Evolutionary conservation across 2,329 filamentous ascomycete species (phyloP).

Genomic region (Aspergillus ochraceus): DNA sequence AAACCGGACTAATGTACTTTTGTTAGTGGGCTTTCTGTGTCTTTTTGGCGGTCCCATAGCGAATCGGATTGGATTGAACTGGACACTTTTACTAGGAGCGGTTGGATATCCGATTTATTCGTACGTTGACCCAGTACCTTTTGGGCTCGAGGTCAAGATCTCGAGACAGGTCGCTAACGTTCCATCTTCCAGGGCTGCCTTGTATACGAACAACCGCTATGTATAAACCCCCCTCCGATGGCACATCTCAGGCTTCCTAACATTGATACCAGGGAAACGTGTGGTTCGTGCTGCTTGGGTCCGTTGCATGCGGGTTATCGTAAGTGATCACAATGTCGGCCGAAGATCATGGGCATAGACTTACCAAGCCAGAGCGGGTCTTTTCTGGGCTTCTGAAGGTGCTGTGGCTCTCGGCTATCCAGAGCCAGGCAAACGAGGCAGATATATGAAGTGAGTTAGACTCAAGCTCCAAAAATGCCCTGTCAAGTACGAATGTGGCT

Average conservation of each 20-base stretch:
- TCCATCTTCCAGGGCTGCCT: constrained; percentile 33
- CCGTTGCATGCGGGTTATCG: constrained; percentile 50
- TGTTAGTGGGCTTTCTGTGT: constrained; percentile 45
- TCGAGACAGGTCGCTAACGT: neutral
- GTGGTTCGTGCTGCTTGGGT: constrained; percentile 54
- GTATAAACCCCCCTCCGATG: constrained; percentile 7
- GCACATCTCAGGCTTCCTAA: constrained; percentile 1
- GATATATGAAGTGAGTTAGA: constrained; percentile 42
- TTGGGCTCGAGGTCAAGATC: neutral
- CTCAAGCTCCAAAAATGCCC: too few species aligned
- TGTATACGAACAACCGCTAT: constrained; percentile 45
- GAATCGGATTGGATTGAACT: constrained; percentile 50
- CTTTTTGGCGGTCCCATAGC: constrained; percentile 51
- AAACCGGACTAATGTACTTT: neutral
- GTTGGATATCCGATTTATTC: constrained; percentile 52
- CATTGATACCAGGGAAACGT: constrained; percentile 42
- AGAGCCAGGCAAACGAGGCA: constrained; percentile 48
- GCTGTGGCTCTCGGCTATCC: constrained; percentile 52
- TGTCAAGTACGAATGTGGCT: neutral
- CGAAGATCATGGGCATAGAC: neutral
- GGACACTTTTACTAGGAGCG: constrained; percentile 45
- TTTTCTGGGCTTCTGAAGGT: constrained; percentile 55
- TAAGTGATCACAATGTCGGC: constrained; percentile 10
- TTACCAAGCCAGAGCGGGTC: constrained; percentile 35
- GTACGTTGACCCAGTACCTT: constrained; percentile 9